Evolutionary conservation across 192 early-diverging fungal genomes (phyloP), one percentile per base, ranked within the genome.

Genomic region (Coemansia sp.): DNA sequence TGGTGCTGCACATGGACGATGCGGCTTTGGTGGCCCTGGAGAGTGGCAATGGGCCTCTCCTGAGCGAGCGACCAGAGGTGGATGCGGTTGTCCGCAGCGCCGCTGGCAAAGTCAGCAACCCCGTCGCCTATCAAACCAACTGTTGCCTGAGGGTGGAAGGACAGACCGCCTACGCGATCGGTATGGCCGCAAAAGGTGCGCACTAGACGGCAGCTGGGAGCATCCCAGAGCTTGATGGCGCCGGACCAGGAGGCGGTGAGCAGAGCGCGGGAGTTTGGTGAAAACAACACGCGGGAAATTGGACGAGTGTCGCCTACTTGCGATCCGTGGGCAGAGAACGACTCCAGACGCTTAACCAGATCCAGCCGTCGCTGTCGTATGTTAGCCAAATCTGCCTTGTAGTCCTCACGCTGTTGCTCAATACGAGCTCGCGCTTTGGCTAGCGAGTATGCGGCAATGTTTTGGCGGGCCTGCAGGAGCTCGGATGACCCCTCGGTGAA

Each of bases 221-320:
- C 82, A 10, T 81, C 79, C 93, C 93, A 97, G 15, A 98, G 79
- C 62, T 91, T 91, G 48, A 88, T 82, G 5, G 85, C 52, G 0
- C 96, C 96, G 13, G 85, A 82, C 85, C 90, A 96, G 13, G 92
- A 83, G 10, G 85, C 90, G 3, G 90, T 95, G 8, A 87, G 85
- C 26, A 98, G 53, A 10, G 80, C 48, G 17, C 82, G 65, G 1
- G 88, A 87, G 66, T 95, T 86, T 5, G 90, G 91, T 9, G 92
- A 79, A 64, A 98, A 95, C 0, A 77, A 45, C 51, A 82, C 84
- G 56, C 82, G 87, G 14, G 88, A 71, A 14, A 94, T 69, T 14
- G 94, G 93, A 33, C 94, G 82, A 4, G 89, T 88, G 58, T 97
- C 94, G 2, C 88, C 93, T 22, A 94, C 81, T 63, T 97, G 94